Percentiles rank a stretch among this genome's conserved stretches.
These are phyloP conservation scores for Stromatinia cepivora DNA, from an alignment of 2,329 filamentous ascomycete genomes.

Conservation along the genomic window DNA sequence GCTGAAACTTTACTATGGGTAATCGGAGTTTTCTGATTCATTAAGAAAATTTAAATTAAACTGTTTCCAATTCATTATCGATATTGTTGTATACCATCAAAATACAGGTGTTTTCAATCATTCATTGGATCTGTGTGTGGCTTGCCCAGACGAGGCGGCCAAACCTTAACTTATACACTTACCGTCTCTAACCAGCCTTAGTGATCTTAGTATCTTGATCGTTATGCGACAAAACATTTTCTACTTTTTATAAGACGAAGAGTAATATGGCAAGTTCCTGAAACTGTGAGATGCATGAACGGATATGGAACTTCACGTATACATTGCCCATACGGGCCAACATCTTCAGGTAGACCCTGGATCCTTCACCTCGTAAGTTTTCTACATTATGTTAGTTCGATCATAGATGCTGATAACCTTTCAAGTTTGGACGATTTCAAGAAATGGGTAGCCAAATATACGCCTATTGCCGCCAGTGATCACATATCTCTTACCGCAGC, in stretches of 20 bases:
- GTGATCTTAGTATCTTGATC: conserved; percentile 24
- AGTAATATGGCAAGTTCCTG: conserved; percentile 31
- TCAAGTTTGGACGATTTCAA: conserved; percentile 79
- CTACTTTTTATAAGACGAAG: conserved; percentile 25
- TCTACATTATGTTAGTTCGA: background rate
- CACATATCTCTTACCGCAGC: conserved; percentile 85
- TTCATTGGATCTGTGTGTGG: conserved; percentile 8
- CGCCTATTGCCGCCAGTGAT: conserved; percentile 70
- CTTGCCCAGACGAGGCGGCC: conserved; percentile 20
- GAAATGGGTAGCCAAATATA: conserved; percentile 73
- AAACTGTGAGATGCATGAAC: conserved; percentile 37
- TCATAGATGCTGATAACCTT: conserved; percentile 21
- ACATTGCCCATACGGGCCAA: conserved; percentile 90
- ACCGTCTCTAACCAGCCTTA: conserved; percentile 26
- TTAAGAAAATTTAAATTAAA: background rate
- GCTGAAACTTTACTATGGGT: background rate
- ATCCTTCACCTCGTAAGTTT: conserved; percentile 69
- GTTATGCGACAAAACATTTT: conserved; percentile 30
- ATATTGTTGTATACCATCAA: background rate
- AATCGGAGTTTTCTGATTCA: background rate
- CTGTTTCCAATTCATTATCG: background rate
- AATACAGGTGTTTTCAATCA: background rate
- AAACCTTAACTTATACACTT: background rate
- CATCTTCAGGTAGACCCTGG: conserved; percentile 76
- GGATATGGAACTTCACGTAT: conserved; percentile 84